Percentiles rank a stretch among this genome's conserved stretches.
Conservation (phyloP, 257 asterid species). For the Solanum pinnatisectum region DNA sequence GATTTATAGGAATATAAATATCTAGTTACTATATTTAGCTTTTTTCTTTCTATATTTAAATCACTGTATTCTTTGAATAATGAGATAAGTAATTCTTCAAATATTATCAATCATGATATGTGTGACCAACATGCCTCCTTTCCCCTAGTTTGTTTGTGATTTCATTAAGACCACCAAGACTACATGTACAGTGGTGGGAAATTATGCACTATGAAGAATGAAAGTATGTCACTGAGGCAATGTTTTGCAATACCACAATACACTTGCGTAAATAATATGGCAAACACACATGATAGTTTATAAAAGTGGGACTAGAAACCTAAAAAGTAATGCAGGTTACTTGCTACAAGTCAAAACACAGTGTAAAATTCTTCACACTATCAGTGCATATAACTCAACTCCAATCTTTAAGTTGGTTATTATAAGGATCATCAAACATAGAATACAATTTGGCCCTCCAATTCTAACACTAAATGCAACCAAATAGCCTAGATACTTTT, state of each 20-base stretch:
- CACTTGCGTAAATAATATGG: neutral
- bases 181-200: too few relatives aligned
- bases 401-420: neutral
- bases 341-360: neutral
- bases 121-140: neutral
- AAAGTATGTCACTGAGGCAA: neutral
- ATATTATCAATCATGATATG: neutral
- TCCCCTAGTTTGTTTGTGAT: neutral
- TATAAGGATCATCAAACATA: neutral
- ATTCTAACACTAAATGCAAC: neutral
- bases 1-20: neutral
- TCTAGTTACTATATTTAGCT: neutral
- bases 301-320: neutral
- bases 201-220: too few relatives aligned
- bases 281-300: neutral
- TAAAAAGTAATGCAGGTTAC: neutral
- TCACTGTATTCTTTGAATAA: too few relatives aligned
- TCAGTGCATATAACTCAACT: neutral
- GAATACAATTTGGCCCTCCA: neutral
- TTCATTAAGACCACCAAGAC: neutral
- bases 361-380: neutral
- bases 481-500: neutral
- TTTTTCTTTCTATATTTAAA: too few relatives aligned
- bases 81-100: too few relatives aligned
- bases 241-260: neutral